Evolutionary conservation across 2,329 filamentous ascomycete genomes (phyloP).

Genomic region (Curvularia eragrostidis): DNA sequence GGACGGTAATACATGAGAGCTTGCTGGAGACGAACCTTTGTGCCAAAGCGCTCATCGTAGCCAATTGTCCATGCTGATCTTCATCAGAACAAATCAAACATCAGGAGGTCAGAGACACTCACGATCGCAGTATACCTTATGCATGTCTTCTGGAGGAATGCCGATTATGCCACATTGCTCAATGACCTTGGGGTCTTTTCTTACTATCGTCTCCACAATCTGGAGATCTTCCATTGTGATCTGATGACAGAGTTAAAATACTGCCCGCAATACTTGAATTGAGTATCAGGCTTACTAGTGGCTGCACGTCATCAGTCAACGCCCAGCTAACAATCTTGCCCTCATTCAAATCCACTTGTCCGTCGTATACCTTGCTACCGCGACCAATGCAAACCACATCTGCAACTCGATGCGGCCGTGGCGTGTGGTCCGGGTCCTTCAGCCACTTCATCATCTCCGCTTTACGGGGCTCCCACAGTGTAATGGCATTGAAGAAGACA

Average conservation of each 20-base stretch:
- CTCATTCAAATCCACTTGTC: slow-evolving; percentile 74
- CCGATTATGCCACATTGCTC: slow-evolving; percentile 87
- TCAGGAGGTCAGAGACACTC: slow-evolving; percentile 43
- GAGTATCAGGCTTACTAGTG: slow-evolving; percentile 64
- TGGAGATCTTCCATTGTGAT: slow-evolving; percentile 93
- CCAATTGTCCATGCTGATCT: slow-evolving; percentile 84
- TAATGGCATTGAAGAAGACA: slow-evolving; percentile 85
- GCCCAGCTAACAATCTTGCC: slow-evolving; percentile 76
- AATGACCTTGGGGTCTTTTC: slow-evolving; percentile 83
- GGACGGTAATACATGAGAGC: slow-evolving; percentile 96
- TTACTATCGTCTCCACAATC: slow-evolving; percentile 75
- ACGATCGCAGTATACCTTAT: slow-evolving; percentile 94
- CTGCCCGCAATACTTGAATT: background rate
- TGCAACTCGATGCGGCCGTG: slow-evolving; percentile 73
- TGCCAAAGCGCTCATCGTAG: slow-evolving; percentile 89
- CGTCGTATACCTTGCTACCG: slow-evolving; percentile 82
- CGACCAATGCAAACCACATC: slow-evolving; percentile 83
- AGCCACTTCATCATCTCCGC: slow-evolving; percentile 83
- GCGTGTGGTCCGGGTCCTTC: slow-evolving; percentile 64
- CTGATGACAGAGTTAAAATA: slow-evolving; percentile 47
- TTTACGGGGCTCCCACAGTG: slow-evolving; percentile 85
- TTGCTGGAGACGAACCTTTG: slow-evolving; percentile 79
- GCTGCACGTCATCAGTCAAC: slow-evolving; percentile 77
- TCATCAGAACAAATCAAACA: slow-evolving; percentile 19
- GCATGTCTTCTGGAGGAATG: slow-evolving; percentile 82